Conservation (phyloP, 345 rosid species). For the Hevea brasiliensis region DNA sequence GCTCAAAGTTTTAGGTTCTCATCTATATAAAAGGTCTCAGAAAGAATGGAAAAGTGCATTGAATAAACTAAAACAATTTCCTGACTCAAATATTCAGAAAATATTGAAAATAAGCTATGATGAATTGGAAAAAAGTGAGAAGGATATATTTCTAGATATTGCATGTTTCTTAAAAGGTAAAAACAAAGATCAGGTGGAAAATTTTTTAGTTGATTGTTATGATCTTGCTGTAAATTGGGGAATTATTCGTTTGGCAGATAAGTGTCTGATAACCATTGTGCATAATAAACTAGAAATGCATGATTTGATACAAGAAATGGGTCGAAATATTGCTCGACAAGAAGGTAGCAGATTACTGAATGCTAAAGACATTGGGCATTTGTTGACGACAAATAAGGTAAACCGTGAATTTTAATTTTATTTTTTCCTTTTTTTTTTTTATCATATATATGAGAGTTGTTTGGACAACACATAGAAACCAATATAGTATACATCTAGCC, state of each 20-base stretch:
- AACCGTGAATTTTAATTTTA: not conserved
- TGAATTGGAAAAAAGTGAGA: not conserved
- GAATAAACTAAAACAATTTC: not conserved
- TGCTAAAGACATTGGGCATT: not conserved
- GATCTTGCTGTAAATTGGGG: not conserved
- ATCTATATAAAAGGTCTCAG: not conserved
- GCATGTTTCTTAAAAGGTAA: not conserved
- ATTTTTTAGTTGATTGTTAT: not conserved
- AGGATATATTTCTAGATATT: not conserved
- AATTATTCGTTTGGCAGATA: not conserved
- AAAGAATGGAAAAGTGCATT: not conserved
- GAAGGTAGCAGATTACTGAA: not conserved
- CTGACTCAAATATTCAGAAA: not conserved
- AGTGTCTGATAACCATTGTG: not conserved
- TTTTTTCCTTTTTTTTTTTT: not conserved
- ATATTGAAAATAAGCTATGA: not conserved
- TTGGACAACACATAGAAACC: no score
- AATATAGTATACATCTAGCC: no score
- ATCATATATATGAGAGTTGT: no score
- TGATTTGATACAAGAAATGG: not conserved
- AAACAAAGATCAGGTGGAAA: not conserved
- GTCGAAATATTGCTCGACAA: not conserved
- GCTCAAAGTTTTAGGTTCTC: not conserved
- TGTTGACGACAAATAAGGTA: not conserved
- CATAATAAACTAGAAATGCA: not conserved